Conservation (phyloP, 768 basidiomycete species). For the Wakefieldia striispora region DNA sequence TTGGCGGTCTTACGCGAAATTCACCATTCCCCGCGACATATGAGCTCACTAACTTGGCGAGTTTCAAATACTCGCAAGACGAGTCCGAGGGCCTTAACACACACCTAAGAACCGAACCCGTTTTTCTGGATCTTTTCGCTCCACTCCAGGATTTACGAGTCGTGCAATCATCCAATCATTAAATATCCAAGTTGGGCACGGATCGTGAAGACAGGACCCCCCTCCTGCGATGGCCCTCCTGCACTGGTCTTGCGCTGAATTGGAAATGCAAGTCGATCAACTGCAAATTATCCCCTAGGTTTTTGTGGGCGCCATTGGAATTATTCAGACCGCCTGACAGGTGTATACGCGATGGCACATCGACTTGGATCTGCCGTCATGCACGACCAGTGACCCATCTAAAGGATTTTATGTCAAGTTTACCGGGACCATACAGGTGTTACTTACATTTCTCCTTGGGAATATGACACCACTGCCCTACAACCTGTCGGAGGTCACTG, state of each 20-base stretch:
- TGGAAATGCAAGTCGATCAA: slow-evolving; percentile 24
- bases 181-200: slow-evolving; percentile 3
- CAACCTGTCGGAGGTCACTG: background rate
- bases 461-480: background rate
- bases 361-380: slow-evolving; percentile 6
- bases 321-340: slow-evolving; percentile 4
- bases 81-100: slow-evolving; percentile 18
- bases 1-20: slow-evolving; percentile 14
- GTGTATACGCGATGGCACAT: background rate
- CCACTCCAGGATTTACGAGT: background rate
- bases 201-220: slow-evolving; percentile 7
- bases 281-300: background rate
- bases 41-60: slow-evolving; percentile 7
- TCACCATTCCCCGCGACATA: slow-evolving; percentile 7
- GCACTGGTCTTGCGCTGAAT: slow-evolving; percentile 11
- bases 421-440: background rate
- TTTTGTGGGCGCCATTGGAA: slow-evolving; percentile 8
- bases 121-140: background rate
- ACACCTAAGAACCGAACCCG: slow-evolving; percentile 5
- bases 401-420: background rate
- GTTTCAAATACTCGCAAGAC: slow-evolving; percentile 18
- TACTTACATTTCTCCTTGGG: slow-evolving; percentile 9
- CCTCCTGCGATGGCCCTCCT: background rate
- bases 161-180: background rate
- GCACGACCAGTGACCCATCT: background rate